phyloP scores from a whole-genome alignment of 495 filamentous ascomycete species.

The Neurospora sp. region DNA sequence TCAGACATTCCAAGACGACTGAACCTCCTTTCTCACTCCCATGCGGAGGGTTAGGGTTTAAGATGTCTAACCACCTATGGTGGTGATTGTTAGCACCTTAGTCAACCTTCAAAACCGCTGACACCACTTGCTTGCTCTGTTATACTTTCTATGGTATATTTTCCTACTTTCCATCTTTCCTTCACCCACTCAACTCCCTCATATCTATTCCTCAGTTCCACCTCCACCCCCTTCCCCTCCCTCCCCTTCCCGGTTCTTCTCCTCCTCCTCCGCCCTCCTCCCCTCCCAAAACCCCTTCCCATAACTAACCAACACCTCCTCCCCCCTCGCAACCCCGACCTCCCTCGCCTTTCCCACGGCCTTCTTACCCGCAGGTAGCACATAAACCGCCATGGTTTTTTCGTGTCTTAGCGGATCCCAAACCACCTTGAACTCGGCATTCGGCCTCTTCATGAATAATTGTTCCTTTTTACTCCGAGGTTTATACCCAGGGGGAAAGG shows the following conservation, averaged over 20 bases:
- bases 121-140: not conserved
- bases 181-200: not conserved
- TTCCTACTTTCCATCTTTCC: not conserved
- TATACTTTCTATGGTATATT: not conserved
- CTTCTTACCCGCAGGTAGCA: slow-evolving; percentile 47
- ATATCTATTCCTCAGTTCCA: not conserved
- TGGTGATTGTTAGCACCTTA: not conserved
- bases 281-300: slow-evolving; percentile 55
- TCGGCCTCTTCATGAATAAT: slow-evolving; percentile 25
- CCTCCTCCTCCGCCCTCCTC: slow-evolving; percentile 23
- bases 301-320: slow-evolving; percentile 52
- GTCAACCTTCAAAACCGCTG: not conserved
- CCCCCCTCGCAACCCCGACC: slow-evolving; percentile 17
- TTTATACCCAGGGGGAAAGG: not conserved
- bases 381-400: slow-evolving; percentile 52
- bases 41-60: not conserved
- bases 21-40: not conserved
- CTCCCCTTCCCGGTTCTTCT: not conserved
- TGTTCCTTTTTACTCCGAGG: not conserved
- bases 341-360: slow-evolving; percentile 28
- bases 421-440: slow-evolving; percentile 51
- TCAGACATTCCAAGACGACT: not conserved
- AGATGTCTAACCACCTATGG: not conserved
- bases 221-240: not conserved
- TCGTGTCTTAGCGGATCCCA: slow-evolving; percentile 37